These are phyloP conservation scores for Leishmania mexicana DNA, from an alignment of 208 protist genomes.

Conservation along the genomic window DNA sequence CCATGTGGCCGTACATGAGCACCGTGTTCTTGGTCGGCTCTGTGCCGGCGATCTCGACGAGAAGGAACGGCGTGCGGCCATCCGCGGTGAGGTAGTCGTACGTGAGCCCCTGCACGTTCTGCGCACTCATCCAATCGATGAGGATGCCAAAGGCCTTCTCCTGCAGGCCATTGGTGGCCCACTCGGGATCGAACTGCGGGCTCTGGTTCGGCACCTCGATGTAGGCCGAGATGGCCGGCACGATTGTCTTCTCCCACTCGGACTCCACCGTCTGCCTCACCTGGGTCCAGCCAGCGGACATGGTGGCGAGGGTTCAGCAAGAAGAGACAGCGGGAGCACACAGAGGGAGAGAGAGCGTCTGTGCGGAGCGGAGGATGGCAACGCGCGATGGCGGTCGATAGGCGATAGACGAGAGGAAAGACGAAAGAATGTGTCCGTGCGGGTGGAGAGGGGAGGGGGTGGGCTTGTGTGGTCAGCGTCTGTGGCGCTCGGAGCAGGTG, in stretches of 20 bases:
- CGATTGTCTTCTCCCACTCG: constrained; percentile 86
- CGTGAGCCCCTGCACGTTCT: constrained; percentile 74
- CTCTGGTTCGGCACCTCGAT: constrained; percentile 95
- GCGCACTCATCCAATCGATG: constrained; percentile 84
- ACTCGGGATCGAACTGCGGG: constrained; percentile 91
- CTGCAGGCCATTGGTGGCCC: constrained; percentile 85
- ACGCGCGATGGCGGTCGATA: not conserved
- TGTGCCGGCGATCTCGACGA: constrained; percentile 80
- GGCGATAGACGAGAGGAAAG: not conserved
- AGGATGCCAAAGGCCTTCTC: constrained; percentile 88
- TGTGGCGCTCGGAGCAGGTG: too few species aligned
- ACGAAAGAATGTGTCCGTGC: not conserved
- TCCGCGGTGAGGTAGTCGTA: constrained; percentile 77
- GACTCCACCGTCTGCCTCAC: constrained; percentile 57
- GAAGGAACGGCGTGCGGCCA: constrained; percentile 84
- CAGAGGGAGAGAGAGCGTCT: not conserved
- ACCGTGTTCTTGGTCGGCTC: constrained; percentile 65
- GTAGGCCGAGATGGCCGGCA: constrained; percentile 85
- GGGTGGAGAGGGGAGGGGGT: not conserved
- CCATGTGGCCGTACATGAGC: constrained; percentile 97
- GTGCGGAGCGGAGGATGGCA: not conserved
- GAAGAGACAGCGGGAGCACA: not conserved
- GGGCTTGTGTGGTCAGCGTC: not conserved
- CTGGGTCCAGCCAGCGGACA: constrained; percentile 44
- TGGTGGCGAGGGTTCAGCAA: constrained; percentile 7